These are phyloP conservation scores for Cornus suecica DNA, from an alignment of 148 eudicot genomes.

Conservation along the genomic window DNA sequence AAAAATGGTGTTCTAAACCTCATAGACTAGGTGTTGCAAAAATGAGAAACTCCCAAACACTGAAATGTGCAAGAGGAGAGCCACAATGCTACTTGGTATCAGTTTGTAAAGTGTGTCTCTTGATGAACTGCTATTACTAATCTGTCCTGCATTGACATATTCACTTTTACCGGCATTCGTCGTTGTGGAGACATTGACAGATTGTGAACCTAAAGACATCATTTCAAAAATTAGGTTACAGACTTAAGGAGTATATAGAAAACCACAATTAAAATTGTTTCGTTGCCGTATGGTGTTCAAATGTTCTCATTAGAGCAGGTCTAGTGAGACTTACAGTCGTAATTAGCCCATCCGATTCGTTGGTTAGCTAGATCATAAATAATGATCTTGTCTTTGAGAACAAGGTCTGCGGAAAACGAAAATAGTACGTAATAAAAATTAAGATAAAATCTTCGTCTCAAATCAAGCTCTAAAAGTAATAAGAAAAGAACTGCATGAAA, in stretches of 20 bases:
- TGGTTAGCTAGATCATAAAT: slow-evolving; percentile 74
- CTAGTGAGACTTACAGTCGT: slow-evolving; percentile 71
- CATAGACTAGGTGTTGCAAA: slow-evolving; percentile 16
- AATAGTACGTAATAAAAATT: no score
- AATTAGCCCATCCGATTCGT: slow-evolving; percentile 77
- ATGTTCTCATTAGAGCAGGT: not conserved
- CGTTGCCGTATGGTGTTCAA: not conserved
- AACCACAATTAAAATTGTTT: not conserved
- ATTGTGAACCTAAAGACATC: slow-evolving; percentile 47
- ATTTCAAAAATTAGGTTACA: not conserved
- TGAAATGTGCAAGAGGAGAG: slow-evolving; percentile 16
- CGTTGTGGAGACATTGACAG: slow-evolving; percentile 70
- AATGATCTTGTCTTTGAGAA: slow-evolving; percentile 70
- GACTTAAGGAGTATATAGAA: not conserved
- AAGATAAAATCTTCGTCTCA: not conserved
- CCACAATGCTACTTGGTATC: slow-evolving; percentile 17
- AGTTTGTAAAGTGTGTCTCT: slow-evolving; percentile 17
- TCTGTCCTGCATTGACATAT: slow-evolving; percentile 64
- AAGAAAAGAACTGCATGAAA: not conserved
- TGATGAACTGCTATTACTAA: slow-evolving; percentile 38
- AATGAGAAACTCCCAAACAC: slow-evolving; percentile 17
- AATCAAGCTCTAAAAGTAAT: not conserved
- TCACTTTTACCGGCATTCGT: slow-evolving; percentile 57
- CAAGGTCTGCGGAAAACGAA: slow-evolving; percentile 57
- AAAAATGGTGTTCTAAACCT: not conserved